A percentile compares a stretch with the other conserved stretches of the same genome.
phyloP scores from a whole-genome alignment of 1,284 basidiomycete genomes.

The Lentinula novae-zelandiae region DNA sequence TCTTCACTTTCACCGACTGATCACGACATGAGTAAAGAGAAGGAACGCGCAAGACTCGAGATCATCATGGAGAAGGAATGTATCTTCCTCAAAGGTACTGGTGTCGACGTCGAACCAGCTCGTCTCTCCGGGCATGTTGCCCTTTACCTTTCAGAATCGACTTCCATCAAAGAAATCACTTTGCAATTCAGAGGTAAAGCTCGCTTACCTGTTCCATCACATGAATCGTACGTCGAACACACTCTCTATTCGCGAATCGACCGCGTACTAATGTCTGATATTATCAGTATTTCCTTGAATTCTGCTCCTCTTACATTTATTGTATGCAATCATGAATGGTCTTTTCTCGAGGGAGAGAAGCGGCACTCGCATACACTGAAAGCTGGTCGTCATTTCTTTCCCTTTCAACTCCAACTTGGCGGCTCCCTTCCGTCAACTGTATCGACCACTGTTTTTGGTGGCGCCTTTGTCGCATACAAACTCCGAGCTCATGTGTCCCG shows the following conservation, averaged over 20 bases:
- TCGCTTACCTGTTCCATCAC: constrained; percentile 59
- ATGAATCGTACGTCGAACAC: constrained; percentile 54
- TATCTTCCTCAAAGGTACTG: constrained; percentile 74
- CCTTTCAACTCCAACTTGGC: constrained; percentile 81
- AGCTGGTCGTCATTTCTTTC: constrained; percentile 84
- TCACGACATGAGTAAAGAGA: constrained; percentile 39
- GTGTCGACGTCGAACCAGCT: constrained; percentile 79
- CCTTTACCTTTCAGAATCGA: constrained; percentile 75
- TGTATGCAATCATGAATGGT: constrained; percentile 83
- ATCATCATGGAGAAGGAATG: constrained; percentile 71
- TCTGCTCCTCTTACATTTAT: constrained; percentile 56
- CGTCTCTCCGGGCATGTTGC: constrained; percentile 74
- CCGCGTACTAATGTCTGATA: constrained; percentile 7
- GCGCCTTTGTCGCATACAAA: constrained; percentile 78
- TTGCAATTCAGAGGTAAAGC: constrained; percentile 84
- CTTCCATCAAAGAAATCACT: constrained; percentile 83
- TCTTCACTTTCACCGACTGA: constrained; percentile 18
- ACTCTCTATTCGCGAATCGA: constrained; percentile 13
- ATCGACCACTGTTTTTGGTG: constrained; percentile 50
- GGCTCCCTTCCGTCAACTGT: constrained; percentile 80
- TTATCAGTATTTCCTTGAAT: constrained; percentile 37
- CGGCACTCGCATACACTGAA: constrained; percentile 84
- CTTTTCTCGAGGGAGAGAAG: constrained; percentile 79
- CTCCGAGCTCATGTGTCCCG: constrained; percentile 80
- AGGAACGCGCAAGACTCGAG: constrained; percentile 59